These are phyloP conservation scores for Ehretia macrophylla DNA, from an alignment of 257 asterid genomes.

Conservation along the genomic window DNA sequence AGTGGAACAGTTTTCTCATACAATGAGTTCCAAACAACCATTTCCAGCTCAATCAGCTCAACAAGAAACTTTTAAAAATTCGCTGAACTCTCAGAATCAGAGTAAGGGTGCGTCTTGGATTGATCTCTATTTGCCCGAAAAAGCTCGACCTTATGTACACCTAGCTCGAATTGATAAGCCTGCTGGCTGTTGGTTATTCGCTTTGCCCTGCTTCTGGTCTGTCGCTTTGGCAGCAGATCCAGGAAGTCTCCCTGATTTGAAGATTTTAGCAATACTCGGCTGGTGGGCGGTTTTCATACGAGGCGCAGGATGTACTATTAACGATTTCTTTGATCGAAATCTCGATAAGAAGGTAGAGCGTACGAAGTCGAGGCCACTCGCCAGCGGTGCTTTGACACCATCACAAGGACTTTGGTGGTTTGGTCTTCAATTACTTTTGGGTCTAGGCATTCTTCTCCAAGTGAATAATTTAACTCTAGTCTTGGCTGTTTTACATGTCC, in stretches of 20 bases:
- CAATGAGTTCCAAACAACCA: no score
- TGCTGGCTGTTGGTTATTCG: neutral
- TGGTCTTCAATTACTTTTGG: neutral
- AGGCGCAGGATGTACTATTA: neutral
- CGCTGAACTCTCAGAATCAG: neutral
- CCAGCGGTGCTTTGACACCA: neutral
- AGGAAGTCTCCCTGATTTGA: neutral
- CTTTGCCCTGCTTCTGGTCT: neutral
- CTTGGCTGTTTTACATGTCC: neutral
- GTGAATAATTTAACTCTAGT: neutral
- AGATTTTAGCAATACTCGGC: neutral
- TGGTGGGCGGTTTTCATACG: neutral
- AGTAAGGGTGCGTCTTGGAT: neutral
- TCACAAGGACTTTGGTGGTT: neutral
- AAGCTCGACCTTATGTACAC: neutral
- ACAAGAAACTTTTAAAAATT: no score
- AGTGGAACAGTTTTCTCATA: no score
- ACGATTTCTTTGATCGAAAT: neutral
- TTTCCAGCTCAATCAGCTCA: no score
- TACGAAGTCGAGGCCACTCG: neutral
- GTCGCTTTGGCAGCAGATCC: neutral
- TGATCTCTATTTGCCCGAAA: neutral
- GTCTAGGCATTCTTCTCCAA: neutral
- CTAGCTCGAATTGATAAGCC: neutral
- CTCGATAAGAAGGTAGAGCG: neutral